Evolutionary conservation across 805 yeast species (phyloP).

Genomic region (Yarrowia deformans): DNA sequence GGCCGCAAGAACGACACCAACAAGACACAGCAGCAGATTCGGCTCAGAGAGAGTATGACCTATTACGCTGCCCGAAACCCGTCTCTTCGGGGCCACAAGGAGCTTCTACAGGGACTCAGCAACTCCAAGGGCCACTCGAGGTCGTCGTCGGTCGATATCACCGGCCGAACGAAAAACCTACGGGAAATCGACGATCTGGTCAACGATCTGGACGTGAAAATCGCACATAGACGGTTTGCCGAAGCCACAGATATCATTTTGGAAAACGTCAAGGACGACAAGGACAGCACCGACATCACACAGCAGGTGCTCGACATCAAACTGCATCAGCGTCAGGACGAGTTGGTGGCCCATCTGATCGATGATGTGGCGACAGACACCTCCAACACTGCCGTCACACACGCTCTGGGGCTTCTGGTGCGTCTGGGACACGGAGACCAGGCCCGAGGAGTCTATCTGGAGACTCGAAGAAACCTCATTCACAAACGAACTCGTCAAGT

Average conservation of each 20-base stretch:
- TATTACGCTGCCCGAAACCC: slow-evolving; percentile 41
- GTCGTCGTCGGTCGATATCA: slow-evolving; percentile 59
- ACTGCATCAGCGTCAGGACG: slow-evolving; percentile 45
- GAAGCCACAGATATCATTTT: slow-evolving; percentile 53
- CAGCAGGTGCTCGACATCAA: slow-evolving; percentile 43
- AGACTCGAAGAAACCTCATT: slow-evolving; percentile 57
- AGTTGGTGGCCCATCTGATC: slow-evolving; percentile 50
- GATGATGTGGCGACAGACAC: slow-evolving; percentile 50
- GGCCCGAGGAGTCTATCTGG: slow-evolving; percentile 59
- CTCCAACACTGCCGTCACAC: slow-evolving; percentile 45
- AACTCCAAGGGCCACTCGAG: slow-evolving; percentile 56
- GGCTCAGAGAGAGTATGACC: slow-evolving; percentile 39
- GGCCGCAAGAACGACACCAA: slow-evolving; percentile 14
- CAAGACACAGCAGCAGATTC: slow-evolving; percentile 39
- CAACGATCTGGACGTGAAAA: slow-evolving; percentile 72
- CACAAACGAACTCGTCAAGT: slow-evolving; percentile 58
- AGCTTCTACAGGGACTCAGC: slow-evolving; percentile 33
- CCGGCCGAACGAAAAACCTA: slow-evolving; percentile 54
- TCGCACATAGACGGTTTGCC: slow-evolving; percentile 65
- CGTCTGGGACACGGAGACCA: slow-evolving; percentile 56
- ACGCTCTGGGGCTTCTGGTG: slow-evolving; percentile 51
- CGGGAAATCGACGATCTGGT: slow-evolving; percentile 65
- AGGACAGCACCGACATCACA: slow-evolving; percentile 41
- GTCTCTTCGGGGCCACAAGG: slow-evolving; percentile 30
- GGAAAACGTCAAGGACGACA: slow-evolving; percentile 42